phyloP scores from a whole-genome alignment of 2,329 filamentous ascomycete genomes.

The Pyrenochaeta sp. region DNA sequence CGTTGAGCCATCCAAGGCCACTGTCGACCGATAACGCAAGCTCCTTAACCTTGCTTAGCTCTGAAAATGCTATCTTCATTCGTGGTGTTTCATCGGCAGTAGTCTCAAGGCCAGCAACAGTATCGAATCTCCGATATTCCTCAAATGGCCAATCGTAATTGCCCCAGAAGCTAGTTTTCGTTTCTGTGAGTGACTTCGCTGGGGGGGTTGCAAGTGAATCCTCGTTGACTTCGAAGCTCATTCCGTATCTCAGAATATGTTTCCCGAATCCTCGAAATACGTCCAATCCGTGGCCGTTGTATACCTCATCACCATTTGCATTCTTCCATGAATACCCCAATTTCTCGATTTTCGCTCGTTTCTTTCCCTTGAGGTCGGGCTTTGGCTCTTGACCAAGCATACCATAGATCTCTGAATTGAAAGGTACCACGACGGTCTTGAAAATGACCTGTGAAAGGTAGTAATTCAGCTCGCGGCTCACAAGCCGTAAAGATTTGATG shows the following conservation, averaged over 20 bases:
- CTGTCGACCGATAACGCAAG: conserved; percentile 74
- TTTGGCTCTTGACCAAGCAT: conserved; percentile 55
- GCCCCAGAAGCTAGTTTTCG: conserved; percentile 68
- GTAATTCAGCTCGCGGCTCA: conserved; percentile 66
- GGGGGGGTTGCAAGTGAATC: conserved; percentile 60
- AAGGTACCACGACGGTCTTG: conserved; percentile 70
- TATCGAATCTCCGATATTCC: conserved; percentile 66
- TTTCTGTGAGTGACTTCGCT: conserved; percentile 64
- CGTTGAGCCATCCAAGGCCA: conserved; percentile 72
- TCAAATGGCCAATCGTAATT: conserved; percentile 70
- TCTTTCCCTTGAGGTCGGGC: conserved; percentile 48
- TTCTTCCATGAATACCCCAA: conserved; percentile 54
- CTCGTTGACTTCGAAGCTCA: conserved; percentile 74
- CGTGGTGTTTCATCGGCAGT: conserved; percentile 69
- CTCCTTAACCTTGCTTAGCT: conserved; percentile 64
- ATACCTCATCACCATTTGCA: conserved; percentile 52
- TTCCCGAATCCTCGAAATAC: conserved; percentile 69
- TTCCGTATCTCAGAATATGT: conserved; percentile 69
- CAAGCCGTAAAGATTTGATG: conserved; percentile 68
- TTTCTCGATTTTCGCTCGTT: conserved; percentile 36
- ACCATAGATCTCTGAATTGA: conserved; percentile 70
- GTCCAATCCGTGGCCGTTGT: conserved; percentile 67
- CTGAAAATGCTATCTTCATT: conserved; percentile 68
- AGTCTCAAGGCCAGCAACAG: conserved; percentile 67
- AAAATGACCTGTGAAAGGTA: conserved; percentile 68